Evolutionary conservation across 2,329 filamentous ascomycete genomes (phyloP).

Genomic region (Aureobasidium sp.): DNA sequence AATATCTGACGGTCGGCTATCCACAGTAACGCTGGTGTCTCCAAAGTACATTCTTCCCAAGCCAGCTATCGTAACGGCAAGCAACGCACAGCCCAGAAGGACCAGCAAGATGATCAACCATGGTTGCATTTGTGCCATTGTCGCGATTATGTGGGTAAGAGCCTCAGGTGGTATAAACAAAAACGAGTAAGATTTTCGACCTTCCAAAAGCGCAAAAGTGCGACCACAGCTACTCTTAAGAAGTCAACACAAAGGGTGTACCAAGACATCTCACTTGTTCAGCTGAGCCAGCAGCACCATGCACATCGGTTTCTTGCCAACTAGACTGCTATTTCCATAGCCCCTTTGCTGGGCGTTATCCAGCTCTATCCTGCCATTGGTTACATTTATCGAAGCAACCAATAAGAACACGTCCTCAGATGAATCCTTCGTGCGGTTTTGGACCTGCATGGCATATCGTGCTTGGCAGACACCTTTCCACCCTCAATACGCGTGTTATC

Average conservation of each 20-base stretch:
- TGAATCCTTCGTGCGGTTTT: not conserved
- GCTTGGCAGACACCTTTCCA: not conserved
- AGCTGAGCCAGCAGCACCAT: not conserved
- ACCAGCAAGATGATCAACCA: slow-evolving; percentile 1
- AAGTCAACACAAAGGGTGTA: not conserved
- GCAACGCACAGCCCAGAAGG: not conserved
- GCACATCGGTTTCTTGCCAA: not conserved
- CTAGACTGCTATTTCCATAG: not conserved
- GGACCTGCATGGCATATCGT: not conserved
- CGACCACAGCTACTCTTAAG: not conserved
- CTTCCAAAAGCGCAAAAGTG: not conserved
- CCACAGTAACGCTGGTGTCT: not conserved
- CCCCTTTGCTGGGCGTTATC: not conserved
- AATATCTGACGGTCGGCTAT: not conserved
- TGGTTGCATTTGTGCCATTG: slow-evolving; percentile 1
- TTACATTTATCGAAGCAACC: not conserved
- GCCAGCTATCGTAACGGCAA: not conserved
- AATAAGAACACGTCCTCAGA: not conserved
- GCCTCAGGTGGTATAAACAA: not conserved
- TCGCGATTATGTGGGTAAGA: not conserved
- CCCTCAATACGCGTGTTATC: not conserved
- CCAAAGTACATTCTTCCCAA: not conserved
- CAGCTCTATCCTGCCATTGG: not conserved
- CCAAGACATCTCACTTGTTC: not conserved
- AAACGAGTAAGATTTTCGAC: not conserved